These are phyloP conservation scores for Leishmania mexicana DNA, from an alignment of 208 protist genomes.

Conservation along the genomic window DNA sequence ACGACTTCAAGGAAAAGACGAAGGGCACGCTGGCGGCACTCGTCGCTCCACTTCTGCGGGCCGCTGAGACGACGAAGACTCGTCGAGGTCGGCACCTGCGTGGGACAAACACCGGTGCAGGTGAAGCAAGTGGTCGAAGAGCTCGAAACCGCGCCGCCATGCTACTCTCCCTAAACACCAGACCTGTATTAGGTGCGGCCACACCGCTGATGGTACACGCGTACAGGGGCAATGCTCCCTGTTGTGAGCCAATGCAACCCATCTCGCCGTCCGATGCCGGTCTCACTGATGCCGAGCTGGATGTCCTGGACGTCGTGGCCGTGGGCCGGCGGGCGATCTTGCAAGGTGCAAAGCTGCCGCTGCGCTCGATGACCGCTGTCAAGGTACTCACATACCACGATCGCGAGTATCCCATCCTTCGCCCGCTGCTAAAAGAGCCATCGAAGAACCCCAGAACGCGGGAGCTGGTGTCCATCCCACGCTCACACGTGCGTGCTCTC, in stretches of 20 bases:
- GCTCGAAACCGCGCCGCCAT: conserved; percentile 12
- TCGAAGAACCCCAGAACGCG: conserved; percentile 71
- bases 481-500: conserved; percentile 22
- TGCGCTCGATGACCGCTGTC: conserved; percentile 62
- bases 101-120: neutral
- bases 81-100: neutral
- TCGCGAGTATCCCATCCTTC: conserved; percentile 77
- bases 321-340: conserved; percentile 35
- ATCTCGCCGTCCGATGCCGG: neutral
- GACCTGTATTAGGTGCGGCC: neutral
- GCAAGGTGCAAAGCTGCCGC: conserved; percentile 31
- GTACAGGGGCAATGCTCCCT: conserved; percentile 3
- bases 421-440: conserved; percentile 76
- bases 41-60: conserved; percentile 39
- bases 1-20: conserved; percentile 75
- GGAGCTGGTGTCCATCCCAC: conserved; percentile 53
- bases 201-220: conserved; percentile 19
- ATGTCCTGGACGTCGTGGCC: conserved; percentile 16
- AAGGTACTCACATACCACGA: conserved; percentile 83
- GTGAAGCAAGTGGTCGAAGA: neutral
- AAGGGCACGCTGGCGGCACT: conserved; percentile 54
- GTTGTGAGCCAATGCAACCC: neutral
- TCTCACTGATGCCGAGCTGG: conserved; percentile 11
- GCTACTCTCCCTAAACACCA: conserved; percentile 15
- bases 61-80: neutral